These are phyloP conservation scores for Fusarium falciforme DNA, from an alignment of 2,329 filamentous ascomycete species.

Conservation along the genomic window DNA sequence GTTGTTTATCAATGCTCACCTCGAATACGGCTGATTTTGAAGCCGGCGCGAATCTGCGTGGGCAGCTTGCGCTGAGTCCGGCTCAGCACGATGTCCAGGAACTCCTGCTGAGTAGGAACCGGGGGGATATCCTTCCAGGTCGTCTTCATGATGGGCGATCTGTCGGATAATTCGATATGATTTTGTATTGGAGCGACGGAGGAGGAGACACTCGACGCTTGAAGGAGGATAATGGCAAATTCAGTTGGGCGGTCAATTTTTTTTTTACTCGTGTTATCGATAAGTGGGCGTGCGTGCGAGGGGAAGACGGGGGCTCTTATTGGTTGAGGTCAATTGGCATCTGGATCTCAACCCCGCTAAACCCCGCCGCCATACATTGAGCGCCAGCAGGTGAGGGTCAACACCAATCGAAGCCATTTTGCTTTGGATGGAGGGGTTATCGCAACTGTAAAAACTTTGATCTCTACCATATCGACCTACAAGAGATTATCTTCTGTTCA, in stretches of 20 bases:
- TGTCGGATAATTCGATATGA: conserved; percentile 17
- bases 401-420: conserved; percentile 20
- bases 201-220: conserved; percentile 31
- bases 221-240: conserved; percentile 37
- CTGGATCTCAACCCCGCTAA: conserved; percentile 34
- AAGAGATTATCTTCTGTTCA: not conserved
- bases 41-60: conserved; percentile 94
- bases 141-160: conserved; percentile 65
- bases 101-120: conserved; percentile 93
- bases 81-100: conserved; percentile 96
- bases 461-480: conserved; percentile 2
- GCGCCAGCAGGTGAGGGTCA: conserved; percentile 27
- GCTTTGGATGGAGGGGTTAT: conserved; percentile 19
- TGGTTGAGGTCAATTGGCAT: conserved; percentile 5
- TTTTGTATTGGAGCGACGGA: conserved; percentile 2
- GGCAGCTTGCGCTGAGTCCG: conserved; percentile 92
- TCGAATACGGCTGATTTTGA: conserved; percentile 93
- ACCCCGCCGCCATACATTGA: conserved; percentile 33
- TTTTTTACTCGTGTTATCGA: conserved; percentile 43
- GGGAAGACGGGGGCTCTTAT: not conserved
- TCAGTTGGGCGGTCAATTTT: conserved; percentile 49
- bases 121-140: conserved; percentile 84
- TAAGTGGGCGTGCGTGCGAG: not conserved
- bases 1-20: conserved; percentile 49
- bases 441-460: conserved; percentile 31